Evolutionary conservation across 495 filamentous ascomycete genomes (phyloP).

Genomic region (Aspergillus avenaceus): DNA sequence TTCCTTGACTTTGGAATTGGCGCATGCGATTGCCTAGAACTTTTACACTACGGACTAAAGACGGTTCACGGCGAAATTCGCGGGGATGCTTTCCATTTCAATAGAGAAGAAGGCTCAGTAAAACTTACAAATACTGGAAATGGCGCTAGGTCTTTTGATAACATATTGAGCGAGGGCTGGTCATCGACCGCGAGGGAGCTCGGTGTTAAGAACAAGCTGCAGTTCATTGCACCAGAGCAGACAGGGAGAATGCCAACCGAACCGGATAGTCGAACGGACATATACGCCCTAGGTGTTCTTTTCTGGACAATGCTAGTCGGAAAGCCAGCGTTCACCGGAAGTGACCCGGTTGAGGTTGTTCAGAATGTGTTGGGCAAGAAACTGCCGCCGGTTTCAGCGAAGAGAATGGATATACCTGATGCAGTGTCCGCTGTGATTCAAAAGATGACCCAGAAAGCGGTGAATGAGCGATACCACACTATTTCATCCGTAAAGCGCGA

Average conservation of each 20-base stretch:
- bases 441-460: conserved; percentile 83
- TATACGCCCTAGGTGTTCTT: conserved; percentile 80
- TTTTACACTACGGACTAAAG: conserved; percentile 77
- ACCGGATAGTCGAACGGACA: conserved; percentile 84
- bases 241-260: conserved; percentile 86
- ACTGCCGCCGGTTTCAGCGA: conserved; percentile 66
- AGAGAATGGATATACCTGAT: conserved; percentile 76
- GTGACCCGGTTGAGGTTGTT: conserved; percentile 78
- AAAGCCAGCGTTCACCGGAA: conserved; percentile 70
- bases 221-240: conserved; percentile 87
- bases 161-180: conserved; percentile 84
- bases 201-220: conserved; percentile 77
- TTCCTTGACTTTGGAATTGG: conserved; percentile 90
- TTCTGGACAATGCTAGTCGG: conserved; percentile 84
- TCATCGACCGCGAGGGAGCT: conserved; percentile 70
- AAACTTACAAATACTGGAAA: conserved; percentile 82
- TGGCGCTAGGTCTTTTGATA: conserved; percentile 79
- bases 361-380: conserved; percentile 77
- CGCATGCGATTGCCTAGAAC: conserved; percentile 77
- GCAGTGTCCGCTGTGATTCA: conserved; percentile 75
- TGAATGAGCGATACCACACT: conserved; percentile 80
- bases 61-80: conserved; percentile 85
- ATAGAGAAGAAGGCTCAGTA: conserved; percentile 59
- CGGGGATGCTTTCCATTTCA: conserved; percentile 83
- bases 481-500: conserved; percentile 78